Evolutionary conservation across 768 basidiomycete genomes (phyloP).

Genomic region (Pleurotus tuoliensis): DNA sequence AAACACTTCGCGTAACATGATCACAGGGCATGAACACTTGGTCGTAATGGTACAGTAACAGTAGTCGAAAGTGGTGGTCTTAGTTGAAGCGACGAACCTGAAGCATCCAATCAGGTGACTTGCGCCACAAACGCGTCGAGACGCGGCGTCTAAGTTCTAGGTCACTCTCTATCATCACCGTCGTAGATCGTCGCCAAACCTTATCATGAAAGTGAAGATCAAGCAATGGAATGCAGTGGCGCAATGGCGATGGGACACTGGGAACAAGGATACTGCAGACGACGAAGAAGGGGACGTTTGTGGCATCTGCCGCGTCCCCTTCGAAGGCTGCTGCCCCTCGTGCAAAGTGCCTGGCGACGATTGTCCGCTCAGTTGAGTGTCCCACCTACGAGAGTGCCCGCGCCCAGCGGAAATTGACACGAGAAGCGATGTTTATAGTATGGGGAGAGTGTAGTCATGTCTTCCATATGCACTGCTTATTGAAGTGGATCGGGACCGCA

Average conservation of each 20-base stretch:
- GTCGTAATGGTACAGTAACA: too few species aligned
- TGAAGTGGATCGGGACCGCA: slow-evolving; percentile 91
- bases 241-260: slow-evolving; percentile 82
- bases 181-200: too few species aligned
- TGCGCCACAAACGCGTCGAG: too few species aligned
- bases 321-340: slow-evolving; percentile 91
- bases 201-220: slow-evolving; percentile 71
- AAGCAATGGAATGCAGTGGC: slow-evolving; percentile 89
- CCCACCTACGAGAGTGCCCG: neutral
- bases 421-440: slow-evolving; percentile 42
- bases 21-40: too few species aligned
- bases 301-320: slow-evolving; percentile 89
- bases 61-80: too few species aligned
- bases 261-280: slow-evolving; percentile 32
- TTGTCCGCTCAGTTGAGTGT: slow-evolving; percentile 77
- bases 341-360: slow-evolving; percentile 98
- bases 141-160: too few species aligned
- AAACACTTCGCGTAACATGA: too few species aligned
- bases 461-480: slow-evolving; percentile 97
- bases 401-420: too few species aligned
- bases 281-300: slow-evolving; percentile 59
- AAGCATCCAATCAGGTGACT: too few species aligned
- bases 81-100: too few species aligned
- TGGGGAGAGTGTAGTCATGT: slow-evolving; percentile 98
- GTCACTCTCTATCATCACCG: too few species aligned